Evolutionary conservation across 768 basidiomycete genomes (phyloP).

Genomic region (Suillus lakei): DNA sequence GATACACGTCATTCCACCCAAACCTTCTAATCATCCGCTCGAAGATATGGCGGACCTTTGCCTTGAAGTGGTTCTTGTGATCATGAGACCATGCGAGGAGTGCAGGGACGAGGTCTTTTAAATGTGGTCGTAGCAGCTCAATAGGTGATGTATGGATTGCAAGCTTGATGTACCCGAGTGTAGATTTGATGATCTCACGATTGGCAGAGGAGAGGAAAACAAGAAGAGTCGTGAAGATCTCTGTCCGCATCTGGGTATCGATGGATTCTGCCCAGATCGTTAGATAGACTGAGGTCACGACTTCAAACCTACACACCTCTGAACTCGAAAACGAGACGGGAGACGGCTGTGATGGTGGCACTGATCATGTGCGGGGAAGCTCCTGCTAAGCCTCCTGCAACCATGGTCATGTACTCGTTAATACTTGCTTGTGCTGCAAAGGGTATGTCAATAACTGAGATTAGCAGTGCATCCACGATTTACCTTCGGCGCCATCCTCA

Average conservation of each 20-base stretch:
- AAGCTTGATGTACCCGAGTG: conserved; percentile 94
- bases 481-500: conserved; percentile 59
- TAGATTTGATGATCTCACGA: conserved; percentile 97
- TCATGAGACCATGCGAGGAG: conserved; percentile 94
- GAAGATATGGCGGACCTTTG: conserved; percentile 95
- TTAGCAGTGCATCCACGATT: conserved; percentile 13
- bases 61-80: conserved; percentile 99
- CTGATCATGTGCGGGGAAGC: conserved; percentile 98
- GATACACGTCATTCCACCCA: conserved; percentile 82
- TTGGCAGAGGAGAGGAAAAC: conserved; percentile 94
- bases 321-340: conserved; percentile 94
- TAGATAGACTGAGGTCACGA: background rate
- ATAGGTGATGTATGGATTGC: conserved; percentile 83
- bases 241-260: conserved; percentile 72
- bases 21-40: conserved; percentile 94
- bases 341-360: conserved; percentile 93
- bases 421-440: conserved; percentile 67
- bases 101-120: conserved; percentile 79
- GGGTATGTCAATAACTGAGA: conserved; percentile 19
- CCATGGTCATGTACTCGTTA: conserved; percentile 96
- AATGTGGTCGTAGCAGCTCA: conserved; percentile 75
- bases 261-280: conserved; percentile 57
- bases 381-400: conserved; percentile 92
- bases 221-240: conserved; percentile 84
- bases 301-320: conserved; percentile 60